A percentile compares a stretch with the other conserved stretches of the same genome.
phyloP scores from a whole-genome alignment of 306 rosid species.

The Mimosa bimucronata region DNA sequence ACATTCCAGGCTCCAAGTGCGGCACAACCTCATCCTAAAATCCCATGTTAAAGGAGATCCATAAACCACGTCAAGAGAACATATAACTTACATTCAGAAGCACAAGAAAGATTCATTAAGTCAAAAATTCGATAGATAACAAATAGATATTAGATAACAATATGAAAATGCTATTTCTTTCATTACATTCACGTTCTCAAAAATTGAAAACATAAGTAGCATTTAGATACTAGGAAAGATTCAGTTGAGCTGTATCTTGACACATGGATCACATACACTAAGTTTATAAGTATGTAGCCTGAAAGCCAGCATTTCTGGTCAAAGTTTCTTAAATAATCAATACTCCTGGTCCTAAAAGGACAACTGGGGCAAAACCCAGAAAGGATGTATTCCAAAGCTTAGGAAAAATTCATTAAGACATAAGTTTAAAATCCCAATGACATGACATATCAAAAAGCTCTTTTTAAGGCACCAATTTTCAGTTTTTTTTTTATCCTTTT shows the following conservation, averaged over 20 bases:
- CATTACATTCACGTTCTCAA: background rate
- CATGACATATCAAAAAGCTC: background rate
- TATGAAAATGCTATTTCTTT: background rate
- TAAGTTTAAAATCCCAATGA: background rate
- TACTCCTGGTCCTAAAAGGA: background rate
- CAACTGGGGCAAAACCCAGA: background rate
- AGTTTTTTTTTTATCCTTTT: background rate
- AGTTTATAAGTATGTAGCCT: background rate
- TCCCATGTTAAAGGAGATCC: conserved; percentile 36
- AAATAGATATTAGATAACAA: background rate
- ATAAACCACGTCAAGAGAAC: conserved; percentile 31
- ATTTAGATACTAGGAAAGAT: background rate
- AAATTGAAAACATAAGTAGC: background rate
- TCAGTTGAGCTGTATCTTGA: background rate
- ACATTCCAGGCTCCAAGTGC: conserved; percentile 98
- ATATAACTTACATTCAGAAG: too few relatives aligned
- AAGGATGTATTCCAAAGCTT: background rate
- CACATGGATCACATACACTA: background rate
- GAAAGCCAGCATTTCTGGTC: background rate
- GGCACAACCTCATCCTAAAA: conserved; percentile 95
- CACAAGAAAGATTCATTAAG: background rate
- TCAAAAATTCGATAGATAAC: background rate
- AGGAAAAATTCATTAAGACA: background rate
- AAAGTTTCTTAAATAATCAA: background rate
- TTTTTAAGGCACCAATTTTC: background rate